Conservation (phyloP, 2,329 filamentous ascomycete genomes). For the Bimuria novae-zelandiae region DNA sequence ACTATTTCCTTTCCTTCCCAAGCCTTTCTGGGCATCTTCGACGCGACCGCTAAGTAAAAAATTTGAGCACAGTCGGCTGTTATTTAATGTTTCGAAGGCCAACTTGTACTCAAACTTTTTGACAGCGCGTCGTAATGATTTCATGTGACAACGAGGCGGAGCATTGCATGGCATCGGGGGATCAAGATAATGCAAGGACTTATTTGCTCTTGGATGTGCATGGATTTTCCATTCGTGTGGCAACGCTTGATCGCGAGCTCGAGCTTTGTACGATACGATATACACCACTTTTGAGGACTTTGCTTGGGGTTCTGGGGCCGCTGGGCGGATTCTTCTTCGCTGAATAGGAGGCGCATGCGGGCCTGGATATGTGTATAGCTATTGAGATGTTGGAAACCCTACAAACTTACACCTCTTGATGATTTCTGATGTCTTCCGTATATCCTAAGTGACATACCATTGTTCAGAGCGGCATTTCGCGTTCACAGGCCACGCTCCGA, state of each 20-base stretch:
- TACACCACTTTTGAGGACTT: not conserved
- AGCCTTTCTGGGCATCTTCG: too few species aligned
- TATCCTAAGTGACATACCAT: too few species aligned
- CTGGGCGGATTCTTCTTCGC: slow-evolving; percentile 5
- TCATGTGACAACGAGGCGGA: slow-evolving; percentile 12
- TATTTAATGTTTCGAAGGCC: not conserved
- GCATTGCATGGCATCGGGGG: not conserved
- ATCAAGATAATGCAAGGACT: not conserved
- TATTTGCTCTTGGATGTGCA: not conserved
- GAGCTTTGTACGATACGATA: slow-evolving; percentile 8
- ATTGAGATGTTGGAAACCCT: not conserved
- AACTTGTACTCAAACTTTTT: not conserved
- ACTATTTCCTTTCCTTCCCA: not conserved
- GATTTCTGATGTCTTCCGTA: too few species aligned
- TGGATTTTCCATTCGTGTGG: not conserved
- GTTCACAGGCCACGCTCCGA: too few species aligned
- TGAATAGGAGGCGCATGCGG: not conserved
- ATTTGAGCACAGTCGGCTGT: too few species aligned
- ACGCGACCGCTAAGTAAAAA: too few species aligned
- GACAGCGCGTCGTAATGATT: slow-evolving; percentile 8
- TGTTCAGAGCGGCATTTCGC: too few species aligned
- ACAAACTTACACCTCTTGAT: too few species aligned
- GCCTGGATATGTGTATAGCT: not conserved
- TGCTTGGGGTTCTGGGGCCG: not conserved
- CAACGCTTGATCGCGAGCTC: not conserved